Evolutionary conservation across 306 rosid species (phyloP), one percentile per base, ranked within the genome.

Genomic region (Betula pendula): DNA sequence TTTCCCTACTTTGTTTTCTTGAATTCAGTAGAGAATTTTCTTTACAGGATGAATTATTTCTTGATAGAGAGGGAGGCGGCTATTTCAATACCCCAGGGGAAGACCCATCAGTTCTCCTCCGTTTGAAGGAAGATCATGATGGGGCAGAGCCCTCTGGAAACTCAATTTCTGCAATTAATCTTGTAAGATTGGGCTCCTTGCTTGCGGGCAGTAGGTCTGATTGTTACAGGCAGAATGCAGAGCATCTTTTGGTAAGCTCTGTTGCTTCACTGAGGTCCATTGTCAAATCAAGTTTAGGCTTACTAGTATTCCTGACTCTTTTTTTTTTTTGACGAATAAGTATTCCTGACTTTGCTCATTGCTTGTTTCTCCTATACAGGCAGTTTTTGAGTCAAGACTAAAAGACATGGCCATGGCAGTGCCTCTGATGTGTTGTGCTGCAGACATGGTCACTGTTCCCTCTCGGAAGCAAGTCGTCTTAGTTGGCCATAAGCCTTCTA

Each of bases 101-200:
- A 86, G 98, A 94, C 85, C 73, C 92, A 72, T 90, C 94, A 8
- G 85, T 95, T 80, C 96, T 95, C 73, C 89, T 94, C 60, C 96
- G 96, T 1, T 91, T 92, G 75, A 90, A 95, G 87, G 96, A 95
- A 89, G 98, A 95, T 79, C 92, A 95, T 25, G 98, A 94, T 47
- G 97, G 97, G 50, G 97, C 96, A 17, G 98, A 94, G 74, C 96
- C 97, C 56, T 94, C 96, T n/a, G 98, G 97, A 40, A 94, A 92
- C 88, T 94, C 98, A 0, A 90, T 94, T 81, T 87, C 97, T 6
- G 92, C 87, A 38, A 85, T 92, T 63, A 94, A 92, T 81, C 98
- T 92, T 56, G 79, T 80, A 72, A 87, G 98, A 80, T 72, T 92
- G 83, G 87, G 93, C 50, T 94, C 96, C 75, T 58, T 94, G 81